Conservation (phyloP, 768 basidiomycete genomes). For the Leucogyrophana mollusca region DNA sequence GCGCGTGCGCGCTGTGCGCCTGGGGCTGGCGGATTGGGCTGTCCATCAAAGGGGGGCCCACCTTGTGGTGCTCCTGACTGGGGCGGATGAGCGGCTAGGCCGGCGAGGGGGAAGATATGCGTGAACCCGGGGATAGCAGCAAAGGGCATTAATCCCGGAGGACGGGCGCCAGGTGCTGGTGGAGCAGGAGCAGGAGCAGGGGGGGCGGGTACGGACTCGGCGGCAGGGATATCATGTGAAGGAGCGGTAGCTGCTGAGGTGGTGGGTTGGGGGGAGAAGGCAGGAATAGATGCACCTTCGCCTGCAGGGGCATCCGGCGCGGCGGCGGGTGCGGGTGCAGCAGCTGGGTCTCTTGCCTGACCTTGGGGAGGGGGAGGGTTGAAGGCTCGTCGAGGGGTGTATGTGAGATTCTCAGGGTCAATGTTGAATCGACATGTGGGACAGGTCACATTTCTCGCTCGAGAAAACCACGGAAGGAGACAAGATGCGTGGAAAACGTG, state of each 20-base stretch:
- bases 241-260: not conserved
- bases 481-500: conserved; percentile 82
- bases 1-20: conserved; percentile 6
- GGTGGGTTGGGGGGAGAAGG: too few species aligned
- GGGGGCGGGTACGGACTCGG: conserved; percentile 2
- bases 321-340: conserved; percentile 2
- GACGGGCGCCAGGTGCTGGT: conserved; percentile 6
- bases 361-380: conserved; percentile 10
- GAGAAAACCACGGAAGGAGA: conserved; percentile 80
- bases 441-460: conserved; percentile 77
- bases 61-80: conserved; percentile 1
- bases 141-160: too few species aligned
- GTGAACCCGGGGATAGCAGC: too few species aligned
- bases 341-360: conserved; percentile 8
- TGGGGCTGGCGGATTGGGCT: conserved; percentile 15
- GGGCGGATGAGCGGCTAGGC: not conserved
- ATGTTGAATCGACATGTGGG: conserved; percentile 83
- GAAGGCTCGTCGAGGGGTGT: conserved; percentile 22
- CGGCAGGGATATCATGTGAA: not conserved
- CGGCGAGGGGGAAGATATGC: conserved; percentile 26
- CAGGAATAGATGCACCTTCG: not conserved
- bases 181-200: not conserved
- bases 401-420: conserved; percentile 75
- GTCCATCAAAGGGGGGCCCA: conserved; percentile 11
- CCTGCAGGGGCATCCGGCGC: conserved; percentile 9